Base-by-base conservation (phyloP, 345 rosid species). In the Euphorbia pulcherrima region DNA sequence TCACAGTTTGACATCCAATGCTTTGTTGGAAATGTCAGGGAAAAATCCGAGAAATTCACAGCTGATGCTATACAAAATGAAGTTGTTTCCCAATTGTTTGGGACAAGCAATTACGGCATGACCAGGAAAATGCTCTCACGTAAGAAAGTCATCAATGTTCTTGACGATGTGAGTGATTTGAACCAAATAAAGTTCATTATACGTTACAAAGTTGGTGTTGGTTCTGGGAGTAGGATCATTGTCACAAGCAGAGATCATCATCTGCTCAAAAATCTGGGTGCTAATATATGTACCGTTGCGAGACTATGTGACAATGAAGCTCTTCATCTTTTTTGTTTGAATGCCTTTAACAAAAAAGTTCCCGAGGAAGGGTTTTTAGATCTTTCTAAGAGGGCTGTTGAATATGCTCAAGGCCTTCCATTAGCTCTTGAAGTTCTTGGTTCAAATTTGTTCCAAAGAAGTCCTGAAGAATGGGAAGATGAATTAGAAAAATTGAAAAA, bases 221-320 rank as follows among this genome's bases (percentile, higher is more conserved):
- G 28, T 11, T 24, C 28, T 2, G 17, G 48, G 3, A 60, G 48
- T 12, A 60, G 61, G 55, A 54, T 67, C 18, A 39, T 67, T 33
- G 14, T 66, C 8, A 66, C 70, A 26, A 54, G 52, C 9, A 54
- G 70, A 67, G 18, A 67, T 41, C 24, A 18, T 8, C 61, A 54
- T 12, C 3, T 54, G 28, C 48, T 37, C 11, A 4, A 3, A 5
- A 37, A 10, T 20, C 0, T 0, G 0, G 28, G 11, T 20, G 48
- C 29, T 3, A 14, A 17, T 2, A 53, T 47, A 16, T 64, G 48
- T 64, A 40, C 46, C 3, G 68, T 64, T 47, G 56, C 29, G 39
- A 1, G 12, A 27, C 48, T 64, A 29, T 16, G 48, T 11, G 1
- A 10, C 0, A 0, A 0, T n/a, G 68, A 64, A 47, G n/a, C n/a